Base-by-base conservation (phyloP, 1,284 basidiomycete species). In the Phenoliferia sp. region DNA sequence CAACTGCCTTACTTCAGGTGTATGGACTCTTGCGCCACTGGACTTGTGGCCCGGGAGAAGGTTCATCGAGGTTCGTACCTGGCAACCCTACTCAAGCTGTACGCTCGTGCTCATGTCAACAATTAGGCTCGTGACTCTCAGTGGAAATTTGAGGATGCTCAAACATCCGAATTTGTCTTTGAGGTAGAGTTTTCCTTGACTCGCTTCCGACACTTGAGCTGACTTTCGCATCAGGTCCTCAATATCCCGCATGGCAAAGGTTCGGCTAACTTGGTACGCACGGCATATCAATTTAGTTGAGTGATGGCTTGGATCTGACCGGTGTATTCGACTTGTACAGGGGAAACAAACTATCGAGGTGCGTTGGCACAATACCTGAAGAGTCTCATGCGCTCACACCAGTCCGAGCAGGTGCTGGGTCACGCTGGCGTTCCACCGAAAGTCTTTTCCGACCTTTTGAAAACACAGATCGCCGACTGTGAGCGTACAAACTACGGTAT, bases 91-190 rank as follows among this genome's bases (percentile, higher is more conserved):
- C n/a, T n/a, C n/a, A n/a, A n/a, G n/a, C n/a, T n/a, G n/a, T n/a
- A n/a, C n/a, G n/a, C n/a, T n/a, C n/a, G n/a, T n/a, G n/a, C n/a
- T n/a, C n/a, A n/a, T n/a, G n/a, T n/a, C n/a, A n/a, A n/a, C n/a
- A n/a, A n/a, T n/a, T n/a, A n/a, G n/a, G n/a, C n/a, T n/a, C n/a
- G 77, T 6, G 69, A 72, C 39, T 71, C 70, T 10, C 76, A 77
- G 55, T 74, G 71, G 59, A 78, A 78, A 68, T 74, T 74, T 59
- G 50, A 72, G 15, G 59, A 73, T 36, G 0, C 58, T 28, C 31
- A 69, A 64, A 39, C 71, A 59, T 16, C 59, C 54, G 1, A 36
- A 34, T 65, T 62, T 65, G 52, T 68, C 55, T 62, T 78, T 66
- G 67, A 77, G 35, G n/a, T n/a, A n/a, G n/a, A n/a, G n/a, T n/a